Evolutionary conservation across 768 basidiomycete species (phyloP).

Genomic region (Megacollybia marginata): DNA sequence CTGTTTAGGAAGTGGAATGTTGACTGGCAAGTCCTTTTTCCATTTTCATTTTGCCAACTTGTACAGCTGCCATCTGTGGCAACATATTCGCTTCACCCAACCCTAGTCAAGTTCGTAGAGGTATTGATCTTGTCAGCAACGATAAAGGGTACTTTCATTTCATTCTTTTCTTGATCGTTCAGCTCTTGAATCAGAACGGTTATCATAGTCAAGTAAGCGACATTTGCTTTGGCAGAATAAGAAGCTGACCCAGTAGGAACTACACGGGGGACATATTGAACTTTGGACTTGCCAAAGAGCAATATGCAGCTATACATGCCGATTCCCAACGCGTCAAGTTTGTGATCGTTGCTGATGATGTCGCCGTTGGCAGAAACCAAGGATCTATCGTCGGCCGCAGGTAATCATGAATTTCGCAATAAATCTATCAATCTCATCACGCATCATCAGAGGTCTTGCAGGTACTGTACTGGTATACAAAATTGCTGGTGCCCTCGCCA

Average conservation of each 20-base stretch:
- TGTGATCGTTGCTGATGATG: constrained; percentile 84
- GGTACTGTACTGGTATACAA: constrained; percentile 85
- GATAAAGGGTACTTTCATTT: constrained; percentile 53
- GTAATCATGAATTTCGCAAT: constrained; percentile 22
- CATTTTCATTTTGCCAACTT: background rate
- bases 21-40: constrained; percentile 43
- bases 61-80: constrained; percentile 71
- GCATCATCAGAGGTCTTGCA: constrained; percentile 57
- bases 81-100: constrained; percentile 89
- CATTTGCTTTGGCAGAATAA: constrained; percentile 24
- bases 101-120: constrained; percentile 74
- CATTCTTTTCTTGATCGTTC: background rate
- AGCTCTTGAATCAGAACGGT: constrained; percentile 44
- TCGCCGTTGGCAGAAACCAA: constrained; percentile 75
- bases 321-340: constrained; percentile 65
- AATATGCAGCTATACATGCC: constrained; percentile 65
- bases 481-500: constrained; percentile 78
- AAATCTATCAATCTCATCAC: background rate
- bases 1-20: constrained; percentile 60
- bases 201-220: constrained; percentile 71
- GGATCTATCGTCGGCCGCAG: constrained; percentile 82
- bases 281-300: constrained; percentile 86
- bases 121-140: constrained; percentile 68
- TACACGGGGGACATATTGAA: constrained; percentile 90
- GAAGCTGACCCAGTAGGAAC: constrained; percentile 48